Conservation (phyloP, 2,329 filamentous ascomycete genomes). For the Colletotrichum brevisporum region DNA sequence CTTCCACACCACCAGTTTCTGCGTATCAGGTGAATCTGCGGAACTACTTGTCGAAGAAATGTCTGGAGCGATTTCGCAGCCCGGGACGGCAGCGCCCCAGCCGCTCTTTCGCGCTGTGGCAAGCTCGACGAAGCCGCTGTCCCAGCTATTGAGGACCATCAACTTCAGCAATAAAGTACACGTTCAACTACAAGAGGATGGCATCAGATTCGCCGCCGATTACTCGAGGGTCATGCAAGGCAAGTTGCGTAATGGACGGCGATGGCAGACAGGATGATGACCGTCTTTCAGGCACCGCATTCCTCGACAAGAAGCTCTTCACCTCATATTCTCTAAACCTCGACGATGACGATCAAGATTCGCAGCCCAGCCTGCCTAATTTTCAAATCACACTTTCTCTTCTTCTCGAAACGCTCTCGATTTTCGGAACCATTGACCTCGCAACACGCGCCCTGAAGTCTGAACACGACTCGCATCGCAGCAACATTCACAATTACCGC, state of each 20-base stretch:
- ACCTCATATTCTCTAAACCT: constrained; percentile 83
- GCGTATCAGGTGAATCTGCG: constrained; percentile 28
- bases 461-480: constrained; percentile 72
- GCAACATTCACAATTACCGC: constrained; percentile 73
- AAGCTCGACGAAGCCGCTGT: constrained; percentile 82
- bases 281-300: constrained; percentile 62
- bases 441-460: constrained; percentile 69
- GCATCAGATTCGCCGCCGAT: constrained; percentile 89
- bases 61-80: constrained; percentile 45
- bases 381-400: constrained; percentile 92
- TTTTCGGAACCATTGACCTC: constrained; percentile 88
- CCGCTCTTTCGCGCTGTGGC: constrained; percentile 82
- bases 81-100: constrained; percentile 45
- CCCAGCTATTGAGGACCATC: constrained; percentile 72
- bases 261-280: constrained; percentile 5
- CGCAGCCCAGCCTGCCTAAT: constrained; percentile 66
- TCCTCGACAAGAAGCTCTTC: constrained; percentile 91
- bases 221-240: constrained; percentile 94
- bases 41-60: constrained; percentile 14
- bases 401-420: constrained; percentile 93
- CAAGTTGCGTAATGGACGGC: constrained; percentile 69
- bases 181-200: constrained; percentile 85
- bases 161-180: constrained; percentile 71
- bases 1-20: constrained; percentile 22
- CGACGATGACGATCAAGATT: constrained; percentile 55